These are phyloP conservation scores for Hirsutella rhossiliensis DNA, from an alignment of 2,329 filamentous ascomycete species.

Conservation along the genomic window DNA sequence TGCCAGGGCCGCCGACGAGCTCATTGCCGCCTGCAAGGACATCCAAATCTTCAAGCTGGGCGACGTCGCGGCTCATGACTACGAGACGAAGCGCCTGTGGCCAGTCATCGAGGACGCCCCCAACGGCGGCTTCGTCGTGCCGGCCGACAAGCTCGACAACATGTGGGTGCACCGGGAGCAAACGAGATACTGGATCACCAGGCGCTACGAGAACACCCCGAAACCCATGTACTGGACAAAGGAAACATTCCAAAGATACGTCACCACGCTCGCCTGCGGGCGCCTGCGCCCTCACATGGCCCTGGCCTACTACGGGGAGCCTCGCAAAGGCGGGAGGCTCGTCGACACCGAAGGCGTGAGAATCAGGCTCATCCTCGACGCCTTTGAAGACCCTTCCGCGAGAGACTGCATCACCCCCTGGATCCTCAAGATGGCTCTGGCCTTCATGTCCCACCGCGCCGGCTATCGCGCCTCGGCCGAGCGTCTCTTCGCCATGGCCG, in stretches of 20 bases:
- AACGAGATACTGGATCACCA: slow-evolving; percentile 15
- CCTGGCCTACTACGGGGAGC: slow-evolving; percentile 18
- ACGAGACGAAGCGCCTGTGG: slow-evolving; percentile 23
- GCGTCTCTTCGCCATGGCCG: slow-evolving; percentile 23
- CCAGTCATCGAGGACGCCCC: slow-evolving; percentile 17
- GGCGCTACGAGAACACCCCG: slow-evolving; percentile 25
- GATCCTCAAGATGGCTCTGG: slow-evolving; percentile 31
- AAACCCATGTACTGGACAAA: slow-evolving; percentile 28
- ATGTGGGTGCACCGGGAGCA: slow-evolving; percentile 24
- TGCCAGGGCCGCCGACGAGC: slow-evolving; percentile 21
- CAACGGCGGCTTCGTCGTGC: slow-evolving; percentile 12
- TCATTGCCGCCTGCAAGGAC: slow-evolving; percentile 16
- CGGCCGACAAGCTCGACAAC: slow-evolving; percentile 10
- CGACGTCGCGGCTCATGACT: slow-evolving; percentile 20
- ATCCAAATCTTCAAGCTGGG: slow-evolving; percentile 24
- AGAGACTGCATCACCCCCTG: slow-evolving; percentile 22
- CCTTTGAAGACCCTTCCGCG: slow-evolving; percentile 24
- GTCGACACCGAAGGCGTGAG: slow-evolving; percentile 26
- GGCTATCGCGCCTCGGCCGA: slow-evolving; percentile 21
- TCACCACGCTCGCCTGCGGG: slow-evolving; percentile 26
- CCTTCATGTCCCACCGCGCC: slow-evolving; percentile 24
- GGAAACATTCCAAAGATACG: slow-evolving; percentile 27
- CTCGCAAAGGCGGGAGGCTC: slow-evolving; percentile 12
- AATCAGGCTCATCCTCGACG: slow-evolving; percentile 22
- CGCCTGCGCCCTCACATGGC: slow-evolving; percentile 20